phyloP scores from a whole-genome alignment of 257 asterid genomes.

The Hygrophila difformis region DNA sequence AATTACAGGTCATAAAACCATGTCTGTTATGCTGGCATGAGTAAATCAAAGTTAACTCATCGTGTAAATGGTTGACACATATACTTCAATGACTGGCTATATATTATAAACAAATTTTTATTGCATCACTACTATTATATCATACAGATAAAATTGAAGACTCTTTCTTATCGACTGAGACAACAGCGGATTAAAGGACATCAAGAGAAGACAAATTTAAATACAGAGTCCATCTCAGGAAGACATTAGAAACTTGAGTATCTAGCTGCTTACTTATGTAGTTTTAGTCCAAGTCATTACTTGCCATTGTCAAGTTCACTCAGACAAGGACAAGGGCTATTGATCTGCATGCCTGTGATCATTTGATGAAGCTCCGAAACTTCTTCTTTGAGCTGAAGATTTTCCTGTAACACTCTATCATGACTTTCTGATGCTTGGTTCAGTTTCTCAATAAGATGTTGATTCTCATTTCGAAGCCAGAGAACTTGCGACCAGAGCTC shows the following conservation, averaged over 20 bases:
- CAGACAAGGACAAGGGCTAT: conserved; percentile 35
- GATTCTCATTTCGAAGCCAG: conserved; percentile 73
- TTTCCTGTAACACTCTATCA: conserved; percentile 44
- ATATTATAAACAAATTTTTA: too few relatives aligned
- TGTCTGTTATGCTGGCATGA: too few relatives aligned
- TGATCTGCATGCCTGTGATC: conserved; percentile 48
- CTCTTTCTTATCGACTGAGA: conserved; percentile 15
- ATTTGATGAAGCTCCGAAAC: conserved; percentile 57
- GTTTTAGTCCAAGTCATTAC: conserved; percentile 23
- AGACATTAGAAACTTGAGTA: conserved; percentile 12
- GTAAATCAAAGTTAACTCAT: too few relatives aligned
- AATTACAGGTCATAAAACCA: too few relatives aligned
- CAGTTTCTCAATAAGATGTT: conserved; percentile 50
- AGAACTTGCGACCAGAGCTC: conserved; percentile 89
- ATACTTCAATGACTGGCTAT: too few relatives aligned
- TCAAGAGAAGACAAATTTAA: conserved; percentile 3
- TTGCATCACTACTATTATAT: too few relatives aligned
- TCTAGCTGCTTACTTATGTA: conserved; percentile 6
- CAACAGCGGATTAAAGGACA: conserved; percentile 12
- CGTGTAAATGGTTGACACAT: too few relatives aligned
- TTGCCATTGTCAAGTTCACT: conserved; percentile 35
- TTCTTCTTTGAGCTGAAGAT: conserved; percentile 60
- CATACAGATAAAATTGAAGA: conserved; percentile 10
- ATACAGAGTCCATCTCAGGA: conserved; percentile 4
- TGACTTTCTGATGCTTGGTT: conserved; percentile 47